Evolutionary conservation across 2,329 filamentous ascomycete genomes (phyloP).

Genomic region (Neonectria magnoliae): DNA sequence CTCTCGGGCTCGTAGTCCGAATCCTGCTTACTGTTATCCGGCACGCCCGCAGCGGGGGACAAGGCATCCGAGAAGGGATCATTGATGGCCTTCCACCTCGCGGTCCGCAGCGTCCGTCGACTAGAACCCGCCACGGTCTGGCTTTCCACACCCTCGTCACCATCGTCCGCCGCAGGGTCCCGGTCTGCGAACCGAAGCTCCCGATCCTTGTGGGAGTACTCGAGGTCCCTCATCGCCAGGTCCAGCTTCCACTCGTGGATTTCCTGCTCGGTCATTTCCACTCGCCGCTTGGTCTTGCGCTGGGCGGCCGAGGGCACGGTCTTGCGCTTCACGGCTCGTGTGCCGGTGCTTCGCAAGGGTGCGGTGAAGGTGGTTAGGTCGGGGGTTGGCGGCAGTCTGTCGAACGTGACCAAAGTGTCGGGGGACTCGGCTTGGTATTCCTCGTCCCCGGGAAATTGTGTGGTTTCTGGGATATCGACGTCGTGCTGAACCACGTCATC

Average conservation of each 20-base stretch:
- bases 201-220: background rate
- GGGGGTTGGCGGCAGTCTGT: conserved; percentile 26
- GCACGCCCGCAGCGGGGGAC: background rate
- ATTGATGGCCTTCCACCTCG: background rate
- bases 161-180: background rate
- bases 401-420: background rate
- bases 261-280: background rate
- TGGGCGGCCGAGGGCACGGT: background rate
- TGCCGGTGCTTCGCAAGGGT: conserved; percentile 31
- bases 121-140: background rate
- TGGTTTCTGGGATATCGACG: background rate
- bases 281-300: background rate
- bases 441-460: background rate
- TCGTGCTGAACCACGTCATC: background rate
- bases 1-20: background rate
- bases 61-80: background rate
- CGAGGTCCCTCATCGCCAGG: background rate
- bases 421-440: background rate
- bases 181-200: background rate
- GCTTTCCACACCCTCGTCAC: too few species aligned
- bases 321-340: conserved; percentile 19
- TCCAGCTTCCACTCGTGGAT: background rate
- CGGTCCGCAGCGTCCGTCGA: background rate
- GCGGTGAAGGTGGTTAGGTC: conserved; percentile 15
- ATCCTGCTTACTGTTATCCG: background rate